A percentile compares a stretch with the other conserved stretches of the same genome.
phyloP scores from a whole-genome alignment of 768 basidiomycete species.

The Lentinula aciculospora region DNA sequence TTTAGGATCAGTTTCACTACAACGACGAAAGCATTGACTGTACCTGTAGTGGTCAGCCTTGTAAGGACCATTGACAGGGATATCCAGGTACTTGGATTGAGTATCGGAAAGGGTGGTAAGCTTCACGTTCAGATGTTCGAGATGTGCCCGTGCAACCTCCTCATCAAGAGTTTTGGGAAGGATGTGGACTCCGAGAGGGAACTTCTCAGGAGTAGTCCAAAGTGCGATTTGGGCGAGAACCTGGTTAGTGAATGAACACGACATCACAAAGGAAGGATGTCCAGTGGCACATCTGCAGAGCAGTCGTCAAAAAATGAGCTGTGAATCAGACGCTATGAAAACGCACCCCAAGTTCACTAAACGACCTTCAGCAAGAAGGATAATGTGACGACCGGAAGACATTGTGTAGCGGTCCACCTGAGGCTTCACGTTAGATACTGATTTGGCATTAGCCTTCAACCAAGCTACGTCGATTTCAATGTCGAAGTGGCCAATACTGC shows the following conservation, averaged over 20 bases:
- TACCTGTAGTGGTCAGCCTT: slow-evolving; percentile 36
- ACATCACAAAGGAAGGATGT: slow-evolving; percentile 99
- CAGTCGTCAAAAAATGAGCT: slow-evolving; percentile 5
- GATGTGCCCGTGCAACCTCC: slow-evolving; percentile 96
- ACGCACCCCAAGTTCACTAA: slow-evolving; percentile 94
- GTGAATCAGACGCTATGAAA: slow-evolving; percentile 8
- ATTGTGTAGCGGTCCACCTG: slow-evolving; percentile 98
- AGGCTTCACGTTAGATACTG: slow-evolving; percentile 89
- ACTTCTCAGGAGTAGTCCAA: slow-evolving; percentile 89
- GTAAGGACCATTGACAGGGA: slow-evolving; percentile 73
- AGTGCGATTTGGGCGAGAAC: slow-evolving; percentile 97
- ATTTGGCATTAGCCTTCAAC: slow-evolving; percentile 90
- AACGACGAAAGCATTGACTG: neutral
- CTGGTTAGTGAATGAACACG: slow-evolving; percentile 99
- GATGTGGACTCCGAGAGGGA: slow-evolving; percentile 97
- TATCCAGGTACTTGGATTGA: slow-evolving; percentile 90
- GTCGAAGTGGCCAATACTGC: slow-evolving; percentile 81
- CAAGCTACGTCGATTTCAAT: slow-evolving; percentile 96
- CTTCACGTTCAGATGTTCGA: slow-evolving; percentile 89
- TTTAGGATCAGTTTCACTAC: neutral
- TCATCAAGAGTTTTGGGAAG: slow-evolving; percentile 98
- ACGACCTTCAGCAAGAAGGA: slow-evolving; percentile 97
- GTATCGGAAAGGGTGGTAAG: slow-evolving; percentile 67
- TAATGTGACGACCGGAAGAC: slow-evolving; percentile 87
- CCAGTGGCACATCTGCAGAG: slow-evolving; percentile 85